Evolutionary conservation across 2,329 filamentous ascomycete genomes (phyloP), one percentile per base, ranked within the genome.

Genomic region (Polychaeton citri): DNA sequence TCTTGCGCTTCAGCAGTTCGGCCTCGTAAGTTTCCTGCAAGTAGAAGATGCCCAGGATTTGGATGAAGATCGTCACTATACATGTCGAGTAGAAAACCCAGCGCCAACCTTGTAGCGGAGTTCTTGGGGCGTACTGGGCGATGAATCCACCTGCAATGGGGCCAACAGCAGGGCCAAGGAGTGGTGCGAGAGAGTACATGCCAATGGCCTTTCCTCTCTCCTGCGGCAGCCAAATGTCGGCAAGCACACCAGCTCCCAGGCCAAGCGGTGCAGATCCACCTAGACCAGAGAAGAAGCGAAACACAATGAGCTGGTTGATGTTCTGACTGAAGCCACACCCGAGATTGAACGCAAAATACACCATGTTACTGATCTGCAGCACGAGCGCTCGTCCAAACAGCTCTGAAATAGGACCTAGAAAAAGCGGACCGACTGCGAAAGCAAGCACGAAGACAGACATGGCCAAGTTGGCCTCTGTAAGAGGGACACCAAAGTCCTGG

Each of bases 31-130:
- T 81, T 51, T 82, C 79, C 37, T 67, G 66, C 1, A 76, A 63
- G 43, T 77, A 68, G 52, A 77, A 70, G 33, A 81, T 54, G 4
- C 79, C 79, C 6, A 69, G 58, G 8, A 68, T 40, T 50, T 81
- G 76, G 34, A 84, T 70, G 9, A 72, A 39, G 2, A 65, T 77
- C 38, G 75, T 73, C 17, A 63, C 63, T 38, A 83, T 77, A 1
- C 74, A 72, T 1, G 76, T 79, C 0, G 73, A 65, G 58, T 71
- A 81, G 59, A 84, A 85, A 6, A 74, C 71, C 80, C 80, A 85
- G 26, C 79, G 68, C 81, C 81, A 85, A 1, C 69, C 74, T 15
- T 28, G 24, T 15, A 28, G 7, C 12, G 24, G 24, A 5, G 24
- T 28, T 15, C 24, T 10, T 13, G 30, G 13, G 6, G 68, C 72